These are phyloP conservation scores for Sporothrix mexicana DNA, from an alignment of 2,329 filamentous ascomycete genomes.

Conservation along the genomic window DNA sequence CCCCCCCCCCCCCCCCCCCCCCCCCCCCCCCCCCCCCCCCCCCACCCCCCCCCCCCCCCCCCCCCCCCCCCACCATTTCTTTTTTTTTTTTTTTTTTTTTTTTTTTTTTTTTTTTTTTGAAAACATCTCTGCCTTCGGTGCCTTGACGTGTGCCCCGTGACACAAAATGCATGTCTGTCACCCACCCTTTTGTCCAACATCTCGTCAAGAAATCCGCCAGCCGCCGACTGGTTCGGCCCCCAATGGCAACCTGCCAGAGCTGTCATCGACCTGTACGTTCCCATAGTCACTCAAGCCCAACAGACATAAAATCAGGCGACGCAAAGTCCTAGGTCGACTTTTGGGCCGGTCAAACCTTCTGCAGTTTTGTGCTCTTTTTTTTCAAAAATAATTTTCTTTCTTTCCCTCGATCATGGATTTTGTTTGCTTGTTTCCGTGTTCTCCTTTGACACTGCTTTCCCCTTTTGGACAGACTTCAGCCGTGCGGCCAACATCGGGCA, in stretches of 20 bases:
- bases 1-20: no score
- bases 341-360: background rate
- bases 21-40: no score
- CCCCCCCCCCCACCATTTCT: no score
- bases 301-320: background rate
- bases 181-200: background rate
- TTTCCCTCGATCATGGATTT: no score
- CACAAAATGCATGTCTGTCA: constrained; percentile 22
- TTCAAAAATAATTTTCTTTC: background rate
- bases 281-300: background rate
- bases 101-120: no score
- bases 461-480: constrained; percentile 14
- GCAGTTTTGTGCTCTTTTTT: background rate
- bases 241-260: constrained; percentile 1
- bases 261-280: background rate
- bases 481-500: background rate
- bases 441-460: background rate
- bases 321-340: background rate
- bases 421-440: background rate
- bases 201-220: background rate
- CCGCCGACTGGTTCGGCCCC: background rate
- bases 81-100: no score
- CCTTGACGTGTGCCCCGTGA: constrained; percentile 12
- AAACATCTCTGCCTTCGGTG: background rate
- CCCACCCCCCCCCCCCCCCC: no score